phyloP scores from a whole-genome alignment of 208 protist genomes.

The Leptomonas pyrrhocoris region DNA sequence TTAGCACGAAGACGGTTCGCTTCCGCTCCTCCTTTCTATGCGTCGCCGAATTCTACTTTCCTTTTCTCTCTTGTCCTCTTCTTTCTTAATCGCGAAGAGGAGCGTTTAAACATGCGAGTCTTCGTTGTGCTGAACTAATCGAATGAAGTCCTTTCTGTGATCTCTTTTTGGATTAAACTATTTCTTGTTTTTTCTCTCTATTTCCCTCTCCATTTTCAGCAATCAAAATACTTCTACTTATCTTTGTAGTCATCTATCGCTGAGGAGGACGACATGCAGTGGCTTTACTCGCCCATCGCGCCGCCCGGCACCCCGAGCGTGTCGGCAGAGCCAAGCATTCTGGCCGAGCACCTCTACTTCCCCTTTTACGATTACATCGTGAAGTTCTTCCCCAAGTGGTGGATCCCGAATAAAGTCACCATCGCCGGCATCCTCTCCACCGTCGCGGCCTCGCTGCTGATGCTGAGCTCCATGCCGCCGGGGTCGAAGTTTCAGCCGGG shows the following conservation, averaged over 20 bases:
- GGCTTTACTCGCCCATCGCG: slow-evolving; percentile 36
- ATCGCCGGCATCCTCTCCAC: slow-evolving; percentile 77
- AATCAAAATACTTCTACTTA: too few species aligned
- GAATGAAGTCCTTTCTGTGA: too few species aligned
- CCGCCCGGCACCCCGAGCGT: slow-evolving; percentile 40
- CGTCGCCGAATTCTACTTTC: too few species aligned
- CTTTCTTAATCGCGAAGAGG: too few species aligned
- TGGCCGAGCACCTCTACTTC: slow-evolving; percentile 78
- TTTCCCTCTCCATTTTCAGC: too few species aligned
- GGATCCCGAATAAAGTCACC: slow-evolving; percentile 86
- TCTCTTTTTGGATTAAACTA: background rate
- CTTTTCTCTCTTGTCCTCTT: too few species aligned
- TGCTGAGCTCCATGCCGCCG: slow-evolving; percentile 76
- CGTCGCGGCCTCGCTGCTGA: slow-evolving; percentile 65
- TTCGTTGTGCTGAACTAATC: too few species aligned
- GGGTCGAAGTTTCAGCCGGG: slow-evolving; percentile 63
- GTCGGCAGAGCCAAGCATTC: slow-evolving; percentile 58
- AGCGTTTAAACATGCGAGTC: too few species aligned
- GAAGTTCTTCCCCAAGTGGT: slow-evolving; percentile 58
- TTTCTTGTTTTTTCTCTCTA: too few species aligned
- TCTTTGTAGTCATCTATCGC: too few species aligned
- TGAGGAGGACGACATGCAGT: background rate
- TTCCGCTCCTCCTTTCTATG: background rate
- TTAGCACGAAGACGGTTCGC: too few species aligned
- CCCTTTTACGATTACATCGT: slow-evolving; percentile 86